These are phyloP conservation scores for Mycena amicta DNA, from an alignment of 768 basidiomycete species.

Conservation along the genomic window DNA sequence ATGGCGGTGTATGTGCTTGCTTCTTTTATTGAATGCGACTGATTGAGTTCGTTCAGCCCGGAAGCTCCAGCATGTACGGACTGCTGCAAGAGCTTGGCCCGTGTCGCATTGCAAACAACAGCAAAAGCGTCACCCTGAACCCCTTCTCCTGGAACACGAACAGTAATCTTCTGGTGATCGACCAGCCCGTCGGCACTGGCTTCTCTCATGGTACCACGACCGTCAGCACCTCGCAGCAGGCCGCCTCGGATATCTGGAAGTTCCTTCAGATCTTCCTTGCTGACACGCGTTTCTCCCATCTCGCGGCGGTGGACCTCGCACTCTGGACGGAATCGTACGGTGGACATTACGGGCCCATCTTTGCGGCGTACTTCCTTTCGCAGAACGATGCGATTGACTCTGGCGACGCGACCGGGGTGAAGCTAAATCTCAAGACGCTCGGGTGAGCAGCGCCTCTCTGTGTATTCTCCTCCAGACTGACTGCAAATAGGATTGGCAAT, in stretches of 20 bases:
- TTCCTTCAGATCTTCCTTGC: slow-evolving; percentile 66
- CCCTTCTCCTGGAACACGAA: slow-evolving; percentile 62
- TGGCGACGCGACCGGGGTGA: slow-evolving; percentile 45
- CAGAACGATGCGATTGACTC: slow-evolving; percentile 60
- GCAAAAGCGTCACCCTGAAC: slow-evolving; percentile 49
- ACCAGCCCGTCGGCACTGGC: slow-evolving; percentile 64
- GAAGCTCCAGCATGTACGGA: slow-evolving; percentile 61
- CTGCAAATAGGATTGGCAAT: slow-evolving; percentile 62
- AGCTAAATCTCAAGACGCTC: slow-evolving; percentile 62
- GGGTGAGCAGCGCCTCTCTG: no score
- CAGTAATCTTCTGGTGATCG: slow-evolving; percentile 61
- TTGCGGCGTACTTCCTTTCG: slow-evolving; percentile 63
- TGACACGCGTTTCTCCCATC: slow-evolving; percentile 55
- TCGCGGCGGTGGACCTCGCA: slow-evolving; percentile 47
- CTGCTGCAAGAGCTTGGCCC: slow-evolving; percentile 79
- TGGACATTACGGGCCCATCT: slow-evolving; percentile 71
- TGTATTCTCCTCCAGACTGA: no score
- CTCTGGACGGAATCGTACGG: slow-evolving; percentile 72
- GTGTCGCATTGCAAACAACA: slow-evolving; percentile 64
- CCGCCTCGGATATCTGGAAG: slow-evolving; percentile 60
- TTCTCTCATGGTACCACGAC: slow-evolving; percentile 58
- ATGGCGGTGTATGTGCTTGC: slow-evolving; percentile 53
- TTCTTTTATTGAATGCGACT: neutral
- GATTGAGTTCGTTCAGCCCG: slow-evolving; percentile 41
- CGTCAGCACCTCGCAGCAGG: slow-evolving; percentile 54